Conservation (phyloP, 2,329 filamentous ascomycete genomes). For the Fusarium sp. region DNA sequence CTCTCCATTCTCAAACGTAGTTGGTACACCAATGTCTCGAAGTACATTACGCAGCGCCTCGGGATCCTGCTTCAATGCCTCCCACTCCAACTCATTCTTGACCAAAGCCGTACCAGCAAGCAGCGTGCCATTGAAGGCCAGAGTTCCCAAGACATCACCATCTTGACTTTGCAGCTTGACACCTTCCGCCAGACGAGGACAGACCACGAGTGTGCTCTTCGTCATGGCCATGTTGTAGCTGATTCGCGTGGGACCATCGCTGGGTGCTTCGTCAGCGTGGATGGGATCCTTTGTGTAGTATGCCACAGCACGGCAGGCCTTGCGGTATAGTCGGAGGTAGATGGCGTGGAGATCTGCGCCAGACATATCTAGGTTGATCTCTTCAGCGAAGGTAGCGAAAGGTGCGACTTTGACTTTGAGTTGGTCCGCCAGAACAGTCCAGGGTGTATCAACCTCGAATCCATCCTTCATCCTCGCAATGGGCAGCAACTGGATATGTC, state of each 20-base stretch:
- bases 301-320: slow-evolving; percentile 56
- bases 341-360: slow-evolving; percentile 53
- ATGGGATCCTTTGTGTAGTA: slow-evolving; percentile 7
- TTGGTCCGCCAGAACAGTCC: slow-evolving; percentile 62
- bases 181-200: slow-evolving; percentile 67
- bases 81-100: slow-evolving; percentile 69
- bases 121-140: slow-evolving; percentile 71
- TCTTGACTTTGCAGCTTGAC: slow-evolving; percentile 46
- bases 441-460: slow-evolving; percentile 52
- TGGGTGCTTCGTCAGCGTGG: slow-evolving; percentile 40
- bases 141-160: slow-evolving; percentile 53
- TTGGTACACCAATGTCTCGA: slow-evolving; percentile 49
- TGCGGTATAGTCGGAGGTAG: slow-evolving; percentile 63
- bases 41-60: slow-evolving; percentile 41
- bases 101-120: slow-evolving; percentile 73
- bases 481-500: slow-evolving; percentile 78
- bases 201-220: slow-evolving; percentile 62
- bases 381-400: slow-evolving; percentile 59
- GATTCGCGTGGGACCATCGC: slow-evolving; percentile 60
- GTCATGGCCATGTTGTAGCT: slow-evolving; percentile 75
- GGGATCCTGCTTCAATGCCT: slow-evolving; percentile 59
- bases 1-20: slow-evolving; percentile 4
- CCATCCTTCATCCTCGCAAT: slow-evolving; percentile 71
- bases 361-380: slow-evolving; percentile 51
- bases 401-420: slow-evolving; percentile 52